Conservation (phyloP, 108 stramenopile species). For the Skeletonema tropicum region DNA sequence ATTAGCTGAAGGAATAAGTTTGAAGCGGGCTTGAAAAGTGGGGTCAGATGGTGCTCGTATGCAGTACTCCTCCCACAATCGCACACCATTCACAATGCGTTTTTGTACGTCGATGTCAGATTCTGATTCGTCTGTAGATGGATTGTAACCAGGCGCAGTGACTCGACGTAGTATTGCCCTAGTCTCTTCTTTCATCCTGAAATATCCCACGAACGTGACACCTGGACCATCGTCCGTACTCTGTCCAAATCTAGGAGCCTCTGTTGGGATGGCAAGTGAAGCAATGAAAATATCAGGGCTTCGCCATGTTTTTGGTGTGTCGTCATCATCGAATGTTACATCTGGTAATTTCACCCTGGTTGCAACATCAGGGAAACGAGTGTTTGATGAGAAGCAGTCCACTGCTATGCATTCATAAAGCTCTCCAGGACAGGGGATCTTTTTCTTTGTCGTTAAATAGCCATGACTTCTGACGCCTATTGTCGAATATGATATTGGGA, state of each 20-base stretch:
- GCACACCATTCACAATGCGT: slow-evolving; percentile 71
- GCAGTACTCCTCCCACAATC: slow-evolving; percentile 84
- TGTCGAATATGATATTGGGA: slow-evolving; percentile 36
- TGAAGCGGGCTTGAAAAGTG: slow-evolving; percentile 76
- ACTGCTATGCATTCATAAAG: slow-evolving; percentile 71
- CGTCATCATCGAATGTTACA: slow-evolving; percentile 45
- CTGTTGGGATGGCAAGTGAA: slow-evolving; percentile 74
- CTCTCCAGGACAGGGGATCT: slow-evolving; percentile 72
- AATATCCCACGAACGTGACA: slow-evolving; percentile 72
- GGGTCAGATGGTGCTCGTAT: slow-evolving; percentile 72
- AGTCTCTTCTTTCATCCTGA: slow-evolving; percentile 76
- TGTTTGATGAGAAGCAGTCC: slow-evolving; percentile 75
- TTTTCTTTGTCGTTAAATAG: slow-evolving; percentile 74
- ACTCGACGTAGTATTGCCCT: slow-evolving; percentile 77
- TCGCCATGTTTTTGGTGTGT: slow-evolving; percentile 67
- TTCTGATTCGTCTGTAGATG: slow-evolving; percentile 49
- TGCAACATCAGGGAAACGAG: slow-evolving; percentile 69
- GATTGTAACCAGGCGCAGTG: slow-evolving; percentile 74
- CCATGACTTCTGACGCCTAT: slow-evolving; percentile 72
- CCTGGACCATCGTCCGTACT: slow-evolving; percentile 72
- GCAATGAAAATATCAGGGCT: slow-evolving; percentile 78
- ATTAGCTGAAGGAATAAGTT: slow-evolving; percentile 73
- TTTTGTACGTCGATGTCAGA: slow-evolving; percentile 53
- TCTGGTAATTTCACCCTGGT: slow-evolving; percentile 66
- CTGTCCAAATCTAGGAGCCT: slow-evolving; percentile 71